A percentile compares a stretch with the other conserved stretches of the same genome.
These are phyloP conservation scores for Alopecurus myosuroides DNA, from an alignment of 176 grass and related monocot genomes.

Conservation along the genomic window DNA sequence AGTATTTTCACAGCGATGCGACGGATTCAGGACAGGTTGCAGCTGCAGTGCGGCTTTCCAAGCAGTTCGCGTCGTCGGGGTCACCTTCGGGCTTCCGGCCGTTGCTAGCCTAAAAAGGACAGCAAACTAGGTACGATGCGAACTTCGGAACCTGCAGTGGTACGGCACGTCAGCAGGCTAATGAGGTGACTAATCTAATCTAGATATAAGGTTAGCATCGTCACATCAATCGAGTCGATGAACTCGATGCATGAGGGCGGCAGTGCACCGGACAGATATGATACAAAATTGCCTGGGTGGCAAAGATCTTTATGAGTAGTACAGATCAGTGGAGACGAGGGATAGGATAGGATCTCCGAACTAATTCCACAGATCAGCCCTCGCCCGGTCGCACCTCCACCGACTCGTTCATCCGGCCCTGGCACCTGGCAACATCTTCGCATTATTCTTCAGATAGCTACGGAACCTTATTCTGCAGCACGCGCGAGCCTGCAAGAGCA, in stretches of 20 bases:
- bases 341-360: background rate
- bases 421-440: background rate
- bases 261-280: conserved; percentile 4
- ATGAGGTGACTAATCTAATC: background rate
- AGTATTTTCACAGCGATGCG: background rate
- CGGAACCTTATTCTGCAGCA: background rate
- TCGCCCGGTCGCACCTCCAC: background rate
- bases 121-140: background rate
- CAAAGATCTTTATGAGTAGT: conserved; percentile 5
- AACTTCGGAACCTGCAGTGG: background rate
- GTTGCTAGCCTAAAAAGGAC: background rate
- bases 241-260: background rate
- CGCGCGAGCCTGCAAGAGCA: background rate
- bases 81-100: background rate
- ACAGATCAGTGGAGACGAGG: background rate
- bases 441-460: background rate
- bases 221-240: background rate
- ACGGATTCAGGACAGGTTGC: background rate
- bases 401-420: background rate
- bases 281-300: background rate
- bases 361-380: background rate
- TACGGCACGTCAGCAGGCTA: background rate
- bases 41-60: background rate
- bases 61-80: background rate
- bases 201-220: conserved; percentile 11